Evolutionary conservation across 139 green algal genomes (phyloP).

Genomic region (Raphidocelis subcapitata): DNA sequence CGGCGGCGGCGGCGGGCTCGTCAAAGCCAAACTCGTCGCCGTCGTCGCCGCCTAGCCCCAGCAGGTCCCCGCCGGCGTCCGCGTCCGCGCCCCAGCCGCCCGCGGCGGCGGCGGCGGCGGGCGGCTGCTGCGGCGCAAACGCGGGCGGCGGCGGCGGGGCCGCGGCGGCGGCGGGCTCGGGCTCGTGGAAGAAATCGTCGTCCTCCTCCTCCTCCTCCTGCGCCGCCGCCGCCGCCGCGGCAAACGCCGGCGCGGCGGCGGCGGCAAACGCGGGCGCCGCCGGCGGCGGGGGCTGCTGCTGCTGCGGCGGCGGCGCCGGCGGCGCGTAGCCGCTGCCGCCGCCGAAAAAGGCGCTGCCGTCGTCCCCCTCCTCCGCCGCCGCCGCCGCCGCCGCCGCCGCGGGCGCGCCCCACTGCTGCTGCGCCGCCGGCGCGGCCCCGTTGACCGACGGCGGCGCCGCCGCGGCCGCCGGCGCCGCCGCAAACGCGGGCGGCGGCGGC

Average conservation of each 20-base stretch:
- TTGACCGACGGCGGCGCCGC: not conserved
- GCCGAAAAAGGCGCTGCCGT: not conserved
- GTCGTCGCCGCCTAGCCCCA: conserved; percentile 21
- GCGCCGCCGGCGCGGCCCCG: conserved; percentile 15
- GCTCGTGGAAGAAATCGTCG: too few relatives aligned
- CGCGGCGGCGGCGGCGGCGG: not conserved
- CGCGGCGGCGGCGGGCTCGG: too few relatives aligned
- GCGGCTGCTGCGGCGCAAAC: not conserved
- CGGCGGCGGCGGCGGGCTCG: conserved; percentile 6
- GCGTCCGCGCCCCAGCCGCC: not conserved
- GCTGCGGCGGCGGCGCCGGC: too few relatives aligned
- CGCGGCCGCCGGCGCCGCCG: not conserved
- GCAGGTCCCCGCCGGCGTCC: not conserved
- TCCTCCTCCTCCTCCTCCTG: too few relatives aligned
- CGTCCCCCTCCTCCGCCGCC: too few relatives aligned
- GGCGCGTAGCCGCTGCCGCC: not conserved
- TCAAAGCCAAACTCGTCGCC: conserved; percentile 24
- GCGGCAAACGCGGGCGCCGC: too few relatives aligned
- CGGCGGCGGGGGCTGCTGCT: too few relatives aligned
- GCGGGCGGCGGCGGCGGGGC: conserved; percentile 9
- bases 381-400: too few relatives aligned
- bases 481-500: conserved; percentile 5
- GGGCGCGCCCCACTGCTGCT: not conserved
- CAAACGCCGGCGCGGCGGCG: too few relatives aligned
- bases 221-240: too few relatives aligned